Evolutionary conservation across 192 early-diverging fungal genomes (phyloP), one percentile per base, ranked within the genome.

Genomic region (Dissophora ornata): DNA sequence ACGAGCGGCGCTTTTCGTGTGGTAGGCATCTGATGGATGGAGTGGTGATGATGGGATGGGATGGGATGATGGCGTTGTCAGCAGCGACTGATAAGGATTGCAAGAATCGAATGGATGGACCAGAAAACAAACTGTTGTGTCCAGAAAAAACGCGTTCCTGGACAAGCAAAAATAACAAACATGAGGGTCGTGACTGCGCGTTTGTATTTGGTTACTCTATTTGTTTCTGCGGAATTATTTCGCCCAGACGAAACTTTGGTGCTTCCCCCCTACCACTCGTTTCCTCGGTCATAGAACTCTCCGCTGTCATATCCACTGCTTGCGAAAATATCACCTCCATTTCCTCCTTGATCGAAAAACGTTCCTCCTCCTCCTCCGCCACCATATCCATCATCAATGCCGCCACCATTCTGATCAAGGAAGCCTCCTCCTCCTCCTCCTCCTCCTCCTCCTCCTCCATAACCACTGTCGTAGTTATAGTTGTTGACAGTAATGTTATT

Each of bases 1-100:
- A 45, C 49, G n/a, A 77, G 65, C 11, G 69, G 69, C 29, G 54
- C 26, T 25, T 62, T 71, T n/a, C 47, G 41, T 40, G 42, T 24
- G 29, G 46, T 32, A 30, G 40, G 53, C 30, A 54, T 25, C 19
- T 32, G 40, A 46, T 42, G 50, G 44, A 19, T 45, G n/a, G 21
- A 24, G 19, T 8, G n/a, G 19, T 45, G 44, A 3, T 28, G 51
- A 32, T 15, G 25, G 48, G 15, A 46, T 30, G 19, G 34, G 52
- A 21, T 45, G 41, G 4, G n/a, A n/a, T n/a, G n/a, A n/a, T n/a
- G n/a, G 34, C 36, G 36, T 38, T 38, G 36, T 38, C 13, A n/a
- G n/a, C n/a, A n/a, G n/a, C n/a, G n/a, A n/a, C n/a, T n/a, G n/a
- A n/a, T n/a, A n/a, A n/a, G n/a, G n/a, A n/a, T n/a, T n/a, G n/a